Evolutionary conservation across 2,329 filamentous ascomycete genomes (phyloP).

Genomic region (Aspergillus chevalieri): DNA sequence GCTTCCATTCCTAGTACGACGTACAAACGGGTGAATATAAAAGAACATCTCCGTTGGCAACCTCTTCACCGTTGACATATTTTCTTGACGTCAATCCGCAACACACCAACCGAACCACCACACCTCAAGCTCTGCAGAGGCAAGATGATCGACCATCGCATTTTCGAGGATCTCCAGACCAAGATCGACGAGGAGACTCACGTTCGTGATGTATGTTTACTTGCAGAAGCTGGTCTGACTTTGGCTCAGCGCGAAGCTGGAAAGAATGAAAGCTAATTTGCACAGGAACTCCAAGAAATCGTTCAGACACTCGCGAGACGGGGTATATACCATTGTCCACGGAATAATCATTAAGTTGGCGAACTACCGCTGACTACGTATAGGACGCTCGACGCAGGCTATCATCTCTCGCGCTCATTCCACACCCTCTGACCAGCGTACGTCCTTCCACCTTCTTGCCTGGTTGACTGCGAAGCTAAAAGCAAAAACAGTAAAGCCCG

Average conservation of each 20-base stretch:
- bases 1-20: not conserved
- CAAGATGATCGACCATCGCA: slow-evolving; percentile 67
- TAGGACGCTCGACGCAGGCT: slow-evolving; percentile 70
- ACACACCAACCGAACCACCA: slow-evolving; percentile 5
- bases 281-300: slow-evolving; percentile 67
- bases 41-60: slow-evolving; percentile 9
- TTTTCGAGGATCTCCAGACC: slow-evolving; percentile 80
- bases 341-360: too few relatives aligned
- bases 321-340: slow-evolving; percentile 33
- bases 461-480: not conserved
- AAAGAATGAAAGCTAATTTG: slow-evolving; percentile 4
- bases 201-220: slow-evolving; percentile 61
- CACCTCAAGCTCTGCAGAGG: slow-evolving; percentile 1
- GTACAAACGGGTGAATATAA: not conserved
- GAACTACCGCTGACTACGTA: slow-evolving; percentile 4
- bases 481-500: slow-evolving; percentile 51
- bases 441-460: slow-evolving; percentile 21
- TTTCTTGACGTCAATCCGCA: slow-evolving; percentile 12
- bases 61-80: slow-evolving; percentile 7
- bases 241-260: slow-evolving; percentile 16
- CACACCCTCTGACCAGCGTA: slow-evolving; percentile 62
- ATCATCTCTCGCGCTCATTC: slow-evolving; percentile 85
- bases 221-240: too few relatives aligned
- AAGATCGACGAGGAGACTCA: slow-evolving; percentile 83
- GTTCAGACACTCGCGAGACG: slow-evolving; percentile 76